Evolutionary conservation across 352 stramenopile species (phyloP).

Genomic region (Halophytophthora polymorphica): DNA sequence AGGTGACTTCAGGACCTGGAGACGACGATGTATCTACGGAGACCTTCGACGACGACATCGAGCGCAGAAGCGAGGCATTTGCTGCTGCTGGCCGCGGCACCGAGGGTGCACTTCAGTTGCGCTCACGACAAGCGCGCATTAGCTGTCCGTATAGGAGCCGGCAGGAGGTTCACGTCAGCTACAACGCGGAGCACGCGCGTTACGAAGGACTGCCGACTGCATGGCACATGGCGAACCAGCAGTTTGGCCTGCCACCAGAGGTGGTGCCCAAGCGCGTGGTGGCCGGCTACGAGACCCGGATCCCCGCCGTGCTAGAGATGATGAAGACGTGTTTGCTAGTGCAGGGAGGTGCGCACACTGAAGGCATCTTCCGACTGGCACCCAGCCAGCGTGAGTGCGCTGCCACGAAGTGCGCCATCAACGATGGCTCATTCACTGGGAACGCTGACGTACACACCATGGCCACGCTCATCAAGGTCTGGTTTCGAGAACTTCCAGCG

Average conservation of each 20-base stretch:
- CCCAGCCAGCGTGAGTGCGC: constrained; percentile 60
- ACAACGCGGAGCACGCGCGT: constrained; percentile 58
- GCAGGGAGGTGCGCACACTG: constrained; percentile 36
- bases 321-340: constrained; percentile 57
- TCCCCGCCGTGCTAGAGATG: constrained; percentile 77
- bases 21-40: constrained; percentile 1
- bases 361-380: constrained; percentile 80
- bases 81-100: background rate
- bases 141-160: constrained; percentile 64
- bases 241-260: constrained; percentile 73
- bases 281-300: constrained; percentile 54
- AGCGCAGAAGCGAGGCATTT: constrained; percentile 6
- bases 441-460: constrained; percentile 76
- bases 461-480: constrained; percentile 85
- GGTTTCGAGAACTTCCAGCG: constrained; percentile 75
- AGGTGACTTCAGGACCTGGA: background rate
- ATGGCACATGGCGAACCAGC: constrained; percentile 65
- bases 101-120: constrained; percentile 1
- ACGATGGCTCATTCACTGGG: constrained; percentile 54
- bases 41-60: constrained; percentile 3
- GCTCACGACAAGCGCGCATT: constrained; percentile 31
- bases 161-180: constrained; percentile 73
- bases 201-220: constrained; percentile 70
- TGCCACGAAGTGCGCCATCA: constrained; percentile 62
- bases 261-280: constrained; percentile 56